Evolutionary conservation across 139 green algal species (phyloP).

Genomic region (Choricystis sp.): DNA sequence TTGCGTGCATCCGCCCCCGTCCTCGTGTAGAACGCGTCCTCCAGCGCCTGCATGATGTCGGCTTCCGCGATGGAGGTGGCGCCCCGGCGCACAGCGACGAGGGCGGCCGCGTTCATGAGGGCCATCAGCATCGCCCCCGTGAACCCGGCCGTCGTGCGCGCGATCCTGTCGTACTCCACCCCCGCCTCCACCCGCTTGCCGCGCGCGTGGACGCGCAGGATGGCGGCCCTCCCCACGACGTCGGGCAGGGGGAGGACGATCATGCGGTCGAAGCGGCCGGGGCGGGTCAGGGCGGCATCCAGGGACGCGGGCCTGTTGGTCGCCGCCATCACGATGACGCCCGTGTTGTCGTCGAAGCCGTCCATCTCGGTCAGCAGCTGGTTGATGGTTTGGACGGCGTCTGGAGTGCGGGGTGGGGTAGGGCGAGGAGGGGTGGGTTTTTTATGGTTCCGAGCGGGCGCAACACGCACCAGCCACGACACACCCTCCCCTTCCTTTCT

Average conservation of each 20-base stretch:
- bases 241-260: slow-evolving; percentile 82
- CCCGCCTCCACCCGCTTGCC: slow-evolving; percentile 54
- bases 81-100: slow-evolving; percentile 54
- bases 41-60: slow-evolving; percentile 73
- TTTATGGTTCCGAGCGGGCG: neutral
- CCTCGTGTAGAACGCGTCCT: slow-evolving; percentile 25
- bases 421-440: slow-evolving; percentile 1
- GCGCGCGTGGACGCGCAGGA: slow-evolving; percentile 76
- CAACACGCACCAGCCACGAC: neutral
- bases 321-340: slow-evolving; percentile 87
- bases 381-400: slow-evolving; percentile 82
- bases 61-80: slow-evolving; percentile 47
- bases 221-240: slow-evolving; percentile 55
- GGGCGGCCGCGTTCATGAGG: slow-evolving; percentile 67
- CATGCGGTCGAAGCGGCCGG: slow-evolving; percentile 92
- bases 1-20: neutral
- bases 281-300: slow-evolving; percentile 72
- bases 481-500: neutral
- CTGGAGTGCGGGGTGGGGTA: neutral
- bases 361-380: slow-evolving; percentile 95
- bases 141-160: slow-evolving; percentile 70
- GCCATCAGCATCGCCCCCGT: slow-evolving; percentile 84
- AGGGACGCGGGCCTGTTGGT: slow-evolving; percentile 88
- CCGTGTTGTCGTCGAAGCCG: slow-evolving; percentile 90
- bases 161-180: slow-evolving; percentile 62